phyloP scores from a whole-genome alignment of 768 basidiomycete species.

The Leccinum boreale region DNA sequence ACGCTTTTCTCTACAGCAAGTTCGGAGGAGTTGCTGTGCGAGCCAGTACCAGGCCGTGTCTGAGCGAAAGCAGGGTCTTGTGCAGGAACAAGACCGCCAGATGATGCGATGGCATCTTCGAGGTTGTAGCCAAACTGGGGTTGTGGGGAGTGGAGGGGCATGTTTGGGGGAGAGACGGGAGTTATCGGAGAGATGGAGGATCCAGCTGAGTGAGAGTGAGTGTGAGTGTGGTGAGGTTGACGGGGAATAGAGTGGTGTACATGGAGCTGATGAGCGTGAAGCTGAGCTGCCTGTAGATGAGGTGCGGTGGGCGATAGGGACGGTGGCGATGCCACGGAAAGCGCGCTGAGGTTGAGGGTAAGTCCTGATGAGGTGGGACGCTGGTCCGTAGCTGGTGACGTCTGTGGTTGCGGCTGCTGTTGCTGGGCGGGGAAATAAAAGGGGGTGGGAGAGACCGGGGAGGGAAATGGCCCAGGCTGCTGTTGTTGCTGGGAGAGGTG shows the following conservation, averaged over 20 bases:
- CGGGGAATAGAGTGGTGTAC: conserved; percentile 42
- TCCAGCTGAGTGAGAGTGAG: conserved; percentile 20
- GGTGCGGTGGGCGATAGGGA: conserved; percentile 62
- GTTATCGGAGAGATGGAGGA: conserved; percentile 51
- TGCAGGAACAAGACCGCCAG: conserved; percentile 25
- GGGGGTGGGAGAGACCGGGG: conserved; percentile 23
- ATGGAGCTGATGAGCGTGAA: conserved; percentile 60
- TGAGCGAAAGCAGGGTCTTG: conserved; percentile 29
- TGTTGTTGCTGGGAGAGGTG: conserved; percentile 17
- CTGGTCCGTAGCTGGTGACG: conserved; percentile 13
- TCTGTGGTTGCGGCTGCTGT: conserved; percentile 14
- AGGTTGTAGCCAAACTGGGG: conserved; percentile 52
- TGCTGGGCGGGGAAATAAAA: conserved; percentile 22
- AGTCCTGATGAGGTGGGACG: conserved; percentile 39
- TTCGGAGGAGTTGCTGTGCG: conserved; percentile 44
- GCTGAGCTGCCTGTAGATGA: conserved; percentile 41
- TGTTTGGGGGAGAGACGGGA: conserved; percentile 49
- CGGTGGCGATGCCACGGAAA: conserved; percentile 64
- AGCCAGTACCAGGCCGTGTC: conserved; percentile 37
- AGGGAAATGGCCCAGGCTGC: conserved; percentile 15
- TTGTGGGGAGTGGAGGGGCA: conserved; percentile 44
- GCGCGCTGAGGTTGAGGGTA: conserved; percentile 64
- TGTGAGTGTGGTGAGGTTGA: conserved; percentile 16
- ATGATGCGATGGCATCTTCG: conserved; percentile 32
- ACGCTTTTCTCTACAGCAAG: conserved; percentile 45